A percentile compares a stretch with the other conserved stretches of the same genome.
Evolutionary conservation across 352 stramenopile genomes (phyloP).

Genomic region (Phytophthora colocasiae): DNA sequence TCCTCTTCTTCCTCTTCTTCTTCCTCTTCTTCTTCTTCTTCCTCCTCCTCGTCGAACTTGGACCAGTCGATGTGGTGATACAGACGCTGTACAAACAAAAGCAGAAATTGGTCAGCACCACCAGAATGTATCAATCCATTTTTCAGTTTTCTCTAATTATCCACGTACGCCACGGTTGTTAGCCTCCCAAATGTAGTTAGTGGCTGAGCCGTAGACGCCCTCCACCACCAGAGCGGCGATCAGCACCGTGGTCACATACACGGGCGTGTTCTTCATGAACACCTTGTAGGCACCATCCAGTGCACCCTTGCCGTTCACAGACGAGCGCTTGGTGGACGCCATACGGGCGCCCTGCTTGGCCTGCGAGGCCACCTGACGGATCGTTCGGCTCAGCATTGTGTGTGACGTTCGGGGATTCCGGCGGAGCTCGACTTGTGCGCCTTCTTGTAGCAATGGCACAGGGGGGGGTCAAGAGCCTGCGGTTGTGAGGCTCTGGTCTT

Average conservation of each 20-base stretch:
- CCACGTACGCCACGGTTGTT: constrained; percentile 82
- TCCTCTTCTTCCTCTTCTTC: constrained; percentile 43
- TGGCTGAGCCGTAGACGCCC: constrained; percentile 75
- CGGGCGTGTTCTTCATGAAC: constrained; percentile 87
- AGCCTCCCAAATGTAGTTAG: constrained; percentile 83
- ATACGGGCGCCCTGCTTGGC: constrained; percentile 54
- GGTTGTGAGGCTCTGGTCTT: constrained; percentile 14
- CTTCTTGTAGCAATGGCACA: constrained; percentile 31
- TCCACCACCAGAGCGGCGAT: constrained; percentile 74
- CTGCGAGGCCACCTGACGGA: constrained; percentile 52
- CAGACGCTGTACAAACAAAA: constrained; percentile 55
- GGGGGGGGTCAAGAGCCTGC: constrained; percentile 21
- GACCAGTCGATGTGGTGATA: constrained; percentile 92
- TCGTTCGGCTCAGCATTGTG: constrained; percentile 65
- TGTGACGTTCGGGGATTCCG: constrained; percentile 1
- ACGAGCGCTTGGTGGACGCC: constrained; percentile 74
- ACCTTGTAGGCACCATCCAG: constrained; percentile 72
- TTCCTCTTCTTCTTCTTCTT: constrained; percentile 74
- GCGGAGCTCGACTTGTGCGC: constrained; percentile 20
- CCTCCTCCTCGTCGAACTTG: constrained; percentile 87
- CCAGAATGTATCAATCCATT: constrained; percentile 36
- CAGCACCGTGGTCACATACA: constrained; percentile 84
- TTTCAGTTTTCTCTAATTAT: too few relatives aligned
- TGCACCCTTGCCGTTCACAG: constrained; percentile 75
- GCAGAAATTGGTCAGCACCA: constrained; percentile 31